phyloP scores from a whole-genome alignment of 164 flowering plant genomes.

The Annona cherimola region DNA sequence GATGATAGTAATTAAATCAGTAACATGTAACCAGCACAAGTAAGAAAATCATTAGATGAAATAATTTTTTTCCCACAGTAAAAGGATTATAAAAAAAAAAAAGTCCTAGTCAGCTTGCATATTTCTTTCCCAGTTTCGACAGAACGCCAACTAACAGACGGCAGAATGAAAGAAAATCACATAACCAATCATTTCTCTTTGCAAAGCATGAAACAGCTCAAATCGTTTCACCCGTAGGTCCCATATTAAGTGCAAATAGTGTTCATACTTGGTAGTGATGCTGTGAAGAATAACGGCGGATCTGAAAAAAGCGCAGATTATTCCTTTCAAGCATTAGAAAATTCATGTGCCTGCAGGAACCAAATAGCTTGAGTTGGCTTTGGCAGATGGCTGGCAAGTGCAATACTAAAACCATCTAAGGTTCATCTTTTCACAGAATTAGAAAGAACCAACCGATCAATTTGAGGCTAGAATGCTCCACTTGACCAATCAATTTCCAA shows the following conservation, averaged over 20 bases:
- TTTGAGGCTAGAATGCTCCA: background rate
- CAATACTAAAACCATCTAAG: background rate
- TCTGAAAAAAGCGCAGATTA: slow-evolving; percentile 35
- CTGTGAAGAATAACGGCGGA: slow-evolving; percentile 27
- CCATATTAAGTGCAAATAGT: slow-evolving; percentile 1
- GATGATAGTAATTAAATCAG: too few relatives aligned
- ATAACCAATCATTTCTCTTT: background rate
- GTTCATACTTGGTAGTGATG: slow-evolving; percentile 45
- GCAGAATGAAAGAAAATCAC: background rate
- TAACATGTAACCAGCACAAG: too few relatives aligned
- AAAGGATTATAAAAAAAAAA: background rate
- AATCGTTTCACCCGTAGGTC: background rate
- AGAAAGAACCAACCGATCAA: background rate
- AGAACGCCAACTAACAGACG: too few relatives aligned
- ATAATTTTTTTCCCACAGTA: background rate
- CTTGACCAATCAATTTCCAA: background rate
- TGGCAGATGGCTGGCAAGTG: background rate
- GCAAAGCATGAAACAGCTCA: background rate
- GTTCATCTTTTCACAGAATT: background rate
- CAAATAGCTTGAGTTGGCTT: slow-evolving; percentile 52
- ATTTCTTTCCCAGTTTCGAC: too few relatives aligned
- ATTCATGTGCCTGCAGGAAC: slow-evolving; percentile 96
- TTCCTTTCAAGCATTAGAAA: slow-evolving; percentile 45
- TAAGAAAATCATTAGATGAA: too few relatives aligned
- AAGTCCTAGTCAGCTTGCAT: background rate